Evolutionary conservation across 108 stramenopile species (phyloP), one percentile per base, ranked within the genome.

Genomic region (Conticribra guillardii): DNA sequence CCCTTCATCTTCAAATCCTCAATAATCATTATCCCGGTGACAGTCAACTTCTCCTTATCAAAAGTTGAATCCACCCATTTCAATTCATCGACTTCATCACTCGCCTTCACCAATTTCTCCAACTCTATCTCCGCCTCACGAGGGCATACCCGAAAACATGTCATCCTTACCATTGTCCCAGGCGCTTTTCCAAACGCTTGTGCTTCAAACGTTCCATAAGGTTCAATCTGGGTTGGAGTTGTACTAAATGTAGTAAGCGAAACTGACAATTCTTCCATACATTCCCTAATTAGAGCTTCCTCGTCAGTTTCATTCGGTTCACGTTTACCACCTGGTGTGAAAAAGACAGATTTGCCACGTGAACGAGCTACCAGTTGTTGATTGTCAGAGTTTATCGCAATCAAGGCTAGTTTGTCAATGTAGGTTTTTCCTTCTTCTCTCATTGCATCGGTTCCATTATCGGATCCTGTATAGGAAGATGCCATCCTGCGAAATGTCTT

Each of bases 301-400:
- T 54, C 47, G 33, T 85, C 84, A 54, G 81, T 68, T 69, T 85
- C 81, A 2, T 60, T 69, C 3, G 41, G 11, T 33, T 85, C 84
- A 37, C 84, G 81, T 51, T 85, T 85, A 17, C 84, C 84, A 51
- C 84, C 84, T 22, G 84, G 84, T 4, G 84, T 85, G 69, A 67
- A 85, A 55, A 59, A 85, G 22, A 79, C 84, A 11, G 60, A 51
- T 44, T 79, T 82, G 24, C 77, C 81, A 33, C n/a, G 30, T 14
- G 76, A 78, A 16, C 84, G 76, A 19, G 81, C 84, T 18, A 85
- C 84, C 37, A 85, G 69, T 44, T 85, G 84, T 16, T 78, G 54
- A 28, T 71, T 60, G 32, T 79, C 23, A 27, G 78, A 71, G 41
- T 76, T 73, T 14, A 85, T 59, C 11, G 79, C 23, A 11, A 85